Base-by-base conservation (phyloP, 352 stramenopile species). In the Globisporangium emineosum region DNA sequence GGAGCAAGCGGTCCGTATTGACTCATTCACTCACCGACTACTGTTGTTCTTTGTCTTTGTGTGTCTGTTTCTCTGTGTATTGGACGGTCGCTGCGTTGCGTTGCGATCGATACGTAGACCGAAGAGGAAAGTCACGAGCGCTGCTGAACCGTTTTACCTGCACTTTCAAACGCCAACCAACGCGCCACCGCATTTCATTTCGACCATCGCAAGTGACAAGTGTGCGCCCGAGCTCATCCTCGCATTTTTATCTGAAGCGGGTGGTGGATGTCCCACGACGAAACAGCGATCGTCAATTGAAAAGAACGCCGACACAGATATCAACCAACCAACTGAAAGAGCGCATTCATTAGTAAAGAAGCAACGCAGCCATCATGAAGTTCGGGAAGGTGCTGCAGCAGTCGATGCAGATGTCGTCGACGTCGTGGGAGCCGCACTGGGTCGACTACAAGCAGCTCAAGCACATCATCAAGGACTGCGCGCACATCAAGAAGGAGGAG, bases 361-460 rank as follows among this genome's bases (percentile, higher is more conserved):
- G 55, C 27, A 45, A 27, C 25, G 47, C 37, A 21, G 47, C 37
- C 30, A 72, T 21, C 23, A 94, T 96, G 88, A 94, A 96, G 77
- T 96, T 94, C 60, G 88, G 88, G 60, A 96, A 94, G 65, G 83
- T 94, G 60, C 67, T 94, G 64, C 85, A 91, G 70, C 86, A 94
- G 73, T 92, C 86, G 69, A 90, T 88, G 73, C 81, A 93, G 49
- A 86, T 94, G 70, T 93, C 84, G 67, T 89, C 86, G 53, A 66
- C 64, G 5, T 75, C 75, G 21, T 96, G 85, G 85, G 86, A 93
- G 66, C 53, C 72, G 19, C 85, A 76, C 63, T 96, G 88, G 88
- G 79, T 90, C 33, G 86, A 96, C 75, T 96, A 96, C 77, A 96
- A 96, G 67, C 69, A 90, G 63, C 84, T 96, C 54, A 96, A 96